Evolutionary conservation across 2,329 filamentous ascomycete genomes (phyloP).

Genomic region (Dothistroma pini): DNA sequence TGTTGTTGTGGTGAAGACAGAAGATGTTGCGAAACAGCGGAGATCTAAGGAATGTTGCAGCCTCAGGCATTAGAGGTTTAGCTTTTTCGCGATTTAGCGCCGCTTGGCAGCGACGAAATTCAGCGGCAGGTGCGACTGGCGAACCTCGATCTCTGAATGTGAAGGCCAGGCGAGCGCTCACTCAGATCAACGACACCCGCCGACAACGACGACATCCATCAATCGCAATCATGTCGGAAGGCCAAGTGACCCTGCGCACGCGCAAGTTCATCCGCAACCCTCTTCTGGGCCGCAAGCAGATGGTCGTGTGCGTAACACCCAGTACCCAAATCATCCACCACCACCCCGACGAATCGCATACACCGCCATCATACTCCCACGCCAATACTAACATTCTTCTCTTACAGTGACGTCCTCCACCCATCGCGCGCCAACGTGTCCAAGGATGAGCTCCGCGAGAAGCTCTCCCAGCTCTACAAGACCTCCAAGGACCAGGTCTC

Average conservation of each 20-base stretch:
- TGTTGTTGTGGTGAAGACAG: not conserved
- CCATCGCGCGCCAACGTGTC: constrained; percentile 97
- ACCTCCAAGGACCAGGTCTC: constrained; percentile 94
- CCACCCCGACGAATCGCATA: constrained; percentile 7
- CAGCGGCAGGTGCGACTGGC: not conserved
- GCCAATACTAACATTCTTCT: constrained; percentile 21
- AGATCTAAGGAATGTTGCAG: not conserved
- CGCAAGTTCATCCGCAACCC: constrained; percentile 99
- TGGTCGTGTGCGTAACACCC: constrained; percentile 72
- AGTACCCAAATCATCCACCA: constrained; percentile 4
- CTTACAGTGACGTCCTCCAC: constrained; percentile 93
- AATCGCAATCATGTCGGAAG: constrained; percentile 74
- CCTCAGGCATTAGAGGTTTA: not conserved
- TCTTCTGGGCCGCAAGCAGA: constrained; percentile 97
- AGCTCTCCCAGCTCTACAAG: constrained; percentile 97
- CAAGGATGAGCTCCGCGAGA: constrained; percentile 96
- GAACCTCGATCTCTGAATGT: not conserved
- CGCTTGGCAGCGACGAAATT: not conserved
- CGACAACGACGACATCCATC: constrained; percentile 12
- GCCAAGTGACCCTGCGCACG: constrained; percentile 65
- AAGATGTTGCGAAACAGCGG: not conserved
- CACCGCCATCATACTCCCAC: not conserved
- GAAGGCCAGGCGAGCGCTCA: constrained; percentile 22
- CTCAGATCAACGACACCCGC: not conserved
- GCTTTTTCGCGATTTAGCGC: not conserved